Evolutionary conservation across 345 rosid species (phyloP).

Genomic region (Mallotus nudiflorus): DNA sequence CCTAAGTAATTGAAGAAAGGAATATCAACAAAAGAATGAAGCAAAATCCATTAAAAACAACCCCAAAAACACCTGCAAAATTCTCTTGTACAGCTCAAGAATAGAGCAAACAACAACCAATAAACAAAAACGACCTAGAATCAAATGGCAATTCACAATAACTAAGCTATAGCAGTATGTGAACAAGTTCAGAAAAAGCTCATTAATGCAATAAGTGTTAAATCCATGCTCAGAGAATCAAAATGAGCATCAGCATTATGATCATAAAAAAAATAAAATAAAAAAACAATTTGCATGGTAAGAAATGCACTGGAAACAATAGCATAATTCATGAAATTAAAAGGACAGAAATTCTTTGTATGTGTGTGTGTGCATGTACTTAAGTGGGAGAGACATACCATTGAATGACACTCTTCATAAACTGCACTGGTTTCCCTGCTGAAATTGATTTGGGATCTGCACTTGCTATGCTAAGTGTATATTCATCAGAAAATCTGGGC

Average conservation of each 20-base stretch:
- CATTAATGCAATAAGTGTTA: too few relatives aligned
- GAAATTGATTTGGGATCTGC: constrained; percentile 92
- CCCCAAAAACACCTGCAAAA: constrained; percentile 18
- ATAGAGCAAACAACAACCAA: constrained; percentile 35
- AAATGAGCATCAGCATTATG: too few relatives aligned
- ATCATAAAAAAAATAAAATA: too few relatives aligned
- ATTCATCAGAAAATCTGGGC: constrained; percentile 88
- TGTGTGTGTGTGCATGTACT: neutral
- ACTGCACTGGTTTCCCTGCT: constrained; percentile 74
- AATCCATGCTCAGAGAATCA: too few relatives aligned
- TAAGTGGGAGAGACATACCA: constrained; percentile 56
- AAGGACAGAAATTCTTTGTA: too few relatives aligned
- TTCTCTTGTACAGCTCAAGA: constrained; percentile 31
- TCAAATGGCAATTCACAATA: too few relatives aligned
- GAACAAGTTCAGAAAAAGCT: too few relatives aligned
- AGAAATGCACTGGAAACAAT: neutral
- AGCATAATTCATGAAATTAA: neutral
- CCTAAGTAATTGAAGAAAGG: neutral
- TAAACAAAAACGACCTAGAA: constrained; percentile 28
- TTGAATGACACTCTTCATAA: constrained; percentile 83
- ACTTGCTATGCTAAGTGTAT: constrained; percentile 76
- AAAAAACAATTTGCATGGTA: constrained; percentile 10
- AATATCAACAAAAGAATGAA: constrained; percentile 22
- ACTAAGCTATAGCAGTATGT: too few relatives aligned
- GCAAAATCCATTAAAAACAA: constrained; percentile 39